Evolutionary conservation across 1,139 yeast species (phyloP).

Genomic region (Geotrichum siamense): DNA sequence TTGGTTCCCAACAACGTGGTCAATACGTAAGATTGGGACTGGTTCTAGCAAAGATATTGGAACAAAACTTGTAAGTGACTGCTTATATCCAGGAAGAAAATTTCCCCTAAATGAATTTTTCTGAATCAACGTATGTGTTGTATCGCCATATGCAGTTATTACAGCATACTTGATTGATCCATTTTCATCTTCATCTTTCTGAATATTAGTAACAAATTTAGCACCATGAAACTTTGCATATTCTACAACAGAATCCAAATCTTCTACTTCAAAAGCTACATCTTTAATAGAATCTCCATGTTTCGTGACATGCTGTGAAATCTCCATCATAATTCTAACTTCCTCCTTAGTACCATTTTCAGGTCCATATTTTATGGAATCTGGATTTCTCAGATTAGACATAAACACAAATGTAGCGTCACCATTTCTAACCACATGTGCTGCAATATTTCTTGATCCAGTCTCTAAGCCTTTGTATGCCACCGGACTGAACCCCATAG

Average conservation of each 20-base stretch:
- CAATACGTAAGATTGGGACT: slow-evolving; percentile 43
- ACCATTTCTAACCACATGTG: slow-evolving; percentile 59
- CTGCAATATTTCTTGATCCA: slow-evolving; percentile 48
- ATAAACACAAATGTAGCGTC: slow-evolving; percentile 48
- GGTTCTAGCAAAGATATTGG: slow-evolving; percentile 25
- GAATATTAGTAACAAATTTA: slow-evolving; percentile 41
- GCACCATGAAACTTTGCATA: slow-evolving; percentile 54
- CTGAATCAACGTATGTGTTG: slow-evolving; percentile 62
- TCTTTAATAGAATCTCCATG: slow-evolving; percentile 81
- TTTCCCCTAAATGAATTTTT: slow-evolving; percentile 36
- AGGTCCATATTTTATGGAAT: not conserved
- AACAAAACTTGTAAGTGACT: slow-evolving; percentile 9
- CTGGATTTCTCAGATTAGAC: slow-evolving; percentile 33
- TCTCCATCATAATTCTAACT: slow-evolving; percentile 31
- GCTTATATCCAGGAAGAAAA: slow-evolving; percentile 52
- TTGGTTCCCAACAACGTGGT: slow-evolving; percentile 76
- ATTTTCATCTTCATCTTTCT: slow-evolving; percentile 36
- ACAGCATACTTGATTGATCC: slow-evolving; percentile 53
- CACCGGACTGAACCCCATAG: slow-evolving; percentile 56
- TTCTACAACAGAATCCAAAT: slow-evolving; percentile 41
- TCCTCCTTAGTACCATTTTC: slow-evolving; percentile 21
- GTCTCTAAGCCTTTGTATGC: slow-evolving; percentile 66
- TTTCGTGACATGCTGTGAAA: slow-evolving; percentile 42
- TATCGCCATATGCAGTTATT: slow-evolving; percentile 54
- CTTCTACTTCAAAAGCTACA: slow-evolving; percentile 52